Evolutionary conservation across 257 asterid genomes (phyloP), one percentile per base, ranked within the genome.

Genomic region (Solanum bukasovii): DNA sequence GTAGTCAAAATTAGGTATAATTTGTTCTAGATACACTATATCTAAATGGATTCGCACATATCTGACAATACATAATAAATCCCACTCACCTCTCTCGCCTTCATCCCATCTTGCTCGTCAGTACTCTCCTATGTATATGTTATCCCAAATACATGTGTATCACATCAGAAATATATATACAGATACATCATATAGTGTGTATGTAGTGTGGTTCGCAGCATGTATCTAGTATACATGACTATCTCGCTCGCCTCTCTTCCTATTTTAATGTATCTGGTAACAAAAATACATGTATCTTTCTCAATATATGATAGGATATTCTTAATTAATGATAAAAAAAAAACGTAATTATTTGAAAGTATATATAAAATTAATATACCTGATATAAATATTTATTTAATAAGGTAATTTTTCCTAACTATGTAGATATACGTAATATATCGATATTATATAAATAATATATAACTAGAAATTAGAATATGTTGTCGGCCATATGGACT

Each of bases 381-480:
- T 49, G 3, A 49, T 49, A 49, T 49, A 49, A 3, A 49, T 49
- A 49, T 49, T 0, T 18, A 49, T 14, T 44, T 44, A 44, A 44
- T 44, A 11, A 44, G 49, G 1, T 44, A 44, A 2, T 44, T 12
- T 11, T 44, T 14, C 1, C 9, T 49, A 49, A 49, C 61, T 18
- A 49, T 18, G 0, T 14, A 0, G 23, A 0, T 49, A 16, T 49
- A 14, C 3, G 3, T 16, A 49, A 5, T 49, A 0, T 52, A 52
- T 52, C 9, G 61, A 52, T 52, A 16, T 16, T 52, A 52, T 16
- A 52, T 52, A 52, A 16, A 52, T 52, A 52, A 0, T 52, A 16
- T 5, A 52, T 52, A 52, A 16, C 23, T 52, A 52, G 3, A 44
- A 75, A 3, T 33, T 31, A 72, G 44, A 77, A 77, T 38, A 18